Conservation (phyloP, 176 grass and related monocot species). For the Oryza glumipatula region DNA sequence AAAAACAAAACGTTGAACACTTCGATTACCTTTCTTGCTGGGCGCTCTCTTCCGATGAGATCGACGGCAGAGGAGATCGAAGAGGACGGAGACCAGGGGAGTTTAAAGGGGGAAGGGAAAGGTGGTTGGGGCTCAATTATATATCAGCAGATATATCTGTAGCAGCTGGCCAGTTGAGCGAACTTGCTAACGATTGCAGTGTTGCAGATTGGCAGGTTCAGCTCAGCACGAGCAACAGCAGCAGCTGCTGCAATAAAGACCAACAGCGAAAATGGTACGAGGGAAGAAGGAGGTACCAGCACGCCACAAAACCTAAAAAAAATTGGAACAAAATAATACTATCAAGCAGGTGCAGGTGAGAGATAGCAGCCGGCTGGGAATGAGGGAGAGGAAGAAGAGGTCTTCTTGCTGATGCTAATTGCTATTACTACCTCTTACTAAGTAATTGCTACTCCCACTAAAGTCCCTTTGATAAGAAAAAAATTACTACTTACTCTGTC, state of each 20-base stretch:
- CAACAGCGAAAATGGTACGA: background rate
- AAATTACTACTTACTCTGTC: too few species aligned
- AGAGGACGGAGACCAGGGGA: background rate
- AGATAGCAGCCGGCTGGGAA: background rate
- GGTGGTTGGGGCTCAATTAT: constrained; percentile 34
- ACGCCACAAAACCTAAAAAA: background rate
- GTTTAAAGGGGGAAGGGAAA: background rate
- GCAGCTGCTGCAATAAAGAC: constrained; percentile 18
- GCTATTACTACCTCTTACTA: too few species aligned
- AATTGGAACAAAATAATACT: background rate
- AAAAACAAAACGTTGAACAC: background rate
- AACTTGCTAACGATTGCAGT: background rate
- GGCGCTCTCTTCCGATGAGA: background rate
- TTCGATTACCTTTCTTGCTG: background rate
- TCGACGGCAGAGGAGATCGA: background rate
- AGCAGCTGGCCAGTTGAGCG: background rate
- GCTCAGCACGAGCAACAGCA: too few species aligned
- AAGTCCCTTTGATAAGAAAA: too few species aligned
- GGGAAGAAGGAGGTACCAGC: background rate
- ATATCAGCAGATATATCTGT: constrained; percentile 14
- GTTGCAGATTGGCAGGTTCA: background rate
- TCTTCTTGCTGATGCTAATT: background rate
- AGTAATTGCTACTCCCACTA: too few species aligned
- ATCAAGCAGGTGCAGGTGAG: background rate
- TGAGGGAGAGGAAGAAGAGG: background rate